Conservation (phyloP, 768 basidiomycete species). For the Piloderma croceum region DNA sequence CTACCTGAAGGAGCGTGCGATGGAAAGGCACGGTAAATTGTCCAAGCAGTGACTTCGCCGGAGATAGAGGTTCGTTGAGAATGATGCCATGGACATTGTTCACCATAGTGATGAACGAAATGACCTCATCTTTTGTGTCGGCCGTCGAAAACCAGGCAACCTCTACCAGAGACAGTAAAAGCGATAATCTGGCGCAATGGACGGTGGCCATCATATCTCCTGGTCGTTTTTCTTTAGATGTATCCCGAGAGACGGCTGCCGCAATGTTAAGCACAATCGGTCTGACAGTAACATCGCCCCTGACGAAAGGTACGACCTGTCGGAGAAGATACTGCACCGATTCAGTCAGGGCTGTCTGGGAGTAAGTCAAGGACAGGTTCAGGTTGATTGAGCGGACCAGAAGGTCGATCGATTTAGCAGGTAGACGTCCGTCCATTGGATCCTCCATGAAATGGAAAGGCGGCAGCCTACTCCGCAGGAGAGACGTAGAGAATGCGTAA, state of each 20-base stretch:
- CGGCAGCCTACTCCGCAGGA: conserved; percentile 57
- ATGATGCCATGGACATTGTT: conserved; percentile 59
- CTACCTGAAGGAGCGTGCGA: conserved; percentile 68
- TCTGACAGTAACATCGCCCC: conserved; percentile 53
- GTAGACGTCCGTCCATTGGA: conserved; percentile 37
- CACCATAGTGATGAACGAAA: conserved; percentile 57
- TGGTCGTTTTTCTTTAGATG: conserved; percentile 61
- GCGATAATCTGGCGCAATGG: conserved; percentile 66
- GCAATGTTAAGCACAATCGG: conserved; percentile 52
- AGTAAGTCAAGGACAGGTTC: conserved; percentile 79
- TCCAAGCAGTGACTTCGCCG: conserved; percentile 67
- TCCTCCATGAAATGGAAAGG: conserved; percentile 31
- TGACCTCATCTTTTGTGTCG: conserved; percentile 49
- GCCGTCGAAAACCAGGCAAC: conserved; percentile 66
- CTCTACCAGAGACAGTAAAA: conserved; percentile 76
- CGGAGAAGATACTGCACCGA: conserved; percentile 74
- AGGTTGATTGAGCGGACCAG: conserved; percentile 73
- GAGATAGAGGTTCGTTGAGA: conserved; percentile 68
- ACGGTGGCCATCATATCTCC: conserved; percentile 85
- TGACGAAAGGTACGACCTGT: conserved; percentile 56
- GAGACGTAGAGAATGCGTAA: conserved; percentile 63
- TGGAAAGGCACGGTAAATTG: conserved; percentile 67
- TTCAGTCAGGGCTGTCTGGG: conserved; percentile 67
- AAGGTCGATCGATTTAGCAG: conserved; percentile 46
- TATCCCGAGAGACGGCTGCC: conserved; percentile 56